Conservation (phyloP, 257 asterid species). For the Solanum virginianum region DNA sequence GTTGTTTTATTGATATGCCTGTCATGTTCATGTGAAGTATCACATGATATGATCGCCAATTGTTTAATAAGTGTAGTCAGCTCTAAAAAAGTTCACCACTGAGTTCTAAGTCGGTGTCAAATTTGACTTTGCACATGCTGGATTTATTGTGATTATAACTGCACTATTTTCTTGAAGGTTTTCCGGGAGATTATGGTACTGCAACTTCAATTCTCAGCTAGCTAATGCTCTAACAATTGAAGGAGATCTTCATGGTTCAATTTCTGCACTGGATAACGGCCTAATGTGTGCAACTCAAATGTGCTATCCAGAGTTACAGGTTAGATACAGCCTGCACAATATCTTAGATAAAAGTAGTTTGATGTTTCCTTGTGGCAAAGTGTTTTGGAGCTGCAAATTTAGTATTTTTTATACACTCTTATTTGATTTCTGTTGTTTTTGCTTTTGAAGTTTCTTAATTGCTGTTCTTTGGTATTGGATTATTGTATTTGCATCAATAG, state of each 20-base stretch:
- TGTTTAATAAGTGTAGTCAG: background rate
- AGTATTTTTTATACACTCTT: background rate
- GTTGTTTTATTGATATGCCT: background rate
- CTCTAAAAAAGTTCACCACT: background rate
- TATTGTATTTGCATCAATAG: background rate
- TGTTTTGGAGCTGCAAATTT: background rate
- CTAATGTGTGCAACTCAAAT: slow-evolving; percentile 62
- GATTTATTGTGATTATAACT: background rate
- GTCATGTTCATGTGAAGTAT: background rate
- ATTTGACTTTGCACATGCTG: background rate
- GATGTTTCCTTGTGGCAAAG: background rate
- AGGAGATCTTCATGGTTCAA: slow-evolving; percentile 75
- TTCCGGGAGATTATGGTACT: slow-evolving; percentile 79
- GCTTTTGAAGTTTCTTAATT: background rate
- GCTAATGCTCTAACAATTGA: slow-evolving; percentile 87
- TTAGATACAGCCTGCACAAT: slow-evolving; percentile 16
- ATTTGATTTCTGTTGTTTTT: background rate
- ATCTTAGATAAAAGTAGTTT: background rate
- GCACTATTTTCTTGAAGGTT: slow-evolving; percentile 40
- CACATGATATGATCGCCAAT: background rate
- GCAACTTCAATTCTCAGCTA: slow-evolving; percentile 94
- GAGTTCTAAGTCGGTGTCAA: background rate
- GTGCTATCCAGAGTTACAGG: slow-evolving; percentile 98
- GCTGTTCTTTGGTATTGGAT: background rate
- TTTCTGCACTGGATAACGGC: slow-evolving; percentile 63